Evolutionary conservation across 1,139 yeast genomes (phyloP).

Genomic region (Torulaspora globosa): DNA sequence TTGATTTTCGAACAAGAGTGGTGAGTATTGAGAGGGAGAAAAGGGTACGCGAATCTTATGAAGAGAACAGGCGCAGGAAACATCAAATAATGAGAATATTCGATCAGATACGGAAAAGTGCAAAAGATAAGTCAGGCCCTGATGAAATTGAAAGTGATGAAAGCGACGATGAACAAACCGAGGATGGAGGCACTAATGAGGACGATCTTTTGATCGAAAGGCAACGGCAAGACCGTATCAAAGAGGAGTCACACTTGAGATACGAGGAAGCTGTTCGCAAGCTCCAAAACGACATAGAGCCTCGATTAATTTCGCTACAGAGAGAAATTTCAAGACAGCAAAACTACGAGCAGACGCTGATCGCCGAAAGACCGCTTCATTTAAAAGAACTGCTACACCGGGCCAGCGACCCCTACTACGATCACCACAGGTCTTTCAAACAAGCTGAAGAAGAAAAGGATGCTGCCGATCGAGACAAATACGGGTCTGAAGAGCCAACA

Average conservation of each 20-base stretch:
- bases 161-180: constrained; percentile 27
- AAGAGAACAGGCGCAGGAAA: constrained; percentile 52
- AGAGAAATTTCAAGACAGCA: constrained; percentile 24
- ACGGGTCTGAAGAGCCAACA: constrained; percentile 7
- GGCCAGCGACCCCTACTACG: constrained; percentile 30
- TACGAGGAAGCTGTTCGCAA: constrained; percentile 28
- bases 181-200: constrained; percentile 28
- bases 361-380: constrained; percentile 19
- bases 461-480: constrained; percentile 22
- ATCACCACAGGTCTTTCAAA: constrained; percentile 28
- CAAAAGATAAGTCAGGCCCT: constrained; percentile 23
- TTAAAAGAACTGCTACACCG: constrained; percentile 28
- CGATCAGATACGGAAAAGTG: constrained; percentile 43
- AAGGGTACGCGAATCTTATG: constrained; percentile 48
- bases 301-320: constrained; percentile 25
- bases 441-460: constrained; percentile 26
- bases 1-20: constrained; percentile 60
- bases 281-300: constrained; percentile 20
- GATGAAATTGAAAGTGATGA: constrained; percentile 28
- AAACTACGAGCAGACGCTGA: constrained; percentile 23
- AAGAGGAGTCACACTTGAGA: constrained; percentile 26
- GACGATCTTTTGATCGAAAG: constrained; percentile 29
- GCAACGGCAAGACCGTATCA: constrained; percentile 24
- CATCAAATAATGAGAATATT: constrained; percentile 49
- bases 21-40: constrained; percentile 54